These are phyloP conservation scores for Eutypa lata DNA, from an alignment of 2,329 filamentous ascomycete genomes.

Conservation along the genomic window DNA sequence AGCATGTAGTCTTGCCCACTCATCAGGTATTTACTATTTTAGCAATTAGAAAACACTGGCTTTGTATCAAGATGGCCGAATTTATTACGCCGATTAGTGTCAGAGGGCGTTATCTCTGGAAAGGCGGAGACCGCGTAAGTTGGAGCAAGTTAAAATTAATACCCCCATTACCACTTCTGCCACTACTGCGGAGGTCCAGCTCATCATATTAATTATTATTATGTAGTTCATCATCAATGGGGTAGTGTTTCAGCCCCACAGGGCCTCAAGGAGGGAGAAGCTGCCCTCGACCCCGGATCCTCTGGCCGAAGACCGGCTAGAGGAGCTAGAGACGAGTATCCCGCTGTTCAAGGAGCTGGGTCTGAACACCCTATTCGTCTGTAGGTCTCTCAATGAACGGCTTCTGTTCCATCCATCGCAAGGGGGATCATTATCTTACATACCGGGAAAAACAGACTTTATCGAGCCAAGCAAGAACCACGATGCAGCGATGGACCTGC, in stretches of 20 bases:
- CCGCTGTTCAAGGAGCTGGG: constrained; percentile 21
- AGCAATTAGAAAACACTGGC: too few species aligned
- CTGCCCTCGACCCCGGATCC: constrained; percentile 9
- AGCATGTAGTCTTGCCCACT: too few species aligned
- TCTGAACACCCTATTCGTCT: constrained; percentile 24
- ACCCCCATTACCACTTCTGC: too few species aligned
- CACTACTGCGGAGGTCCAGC: too few species aligned
- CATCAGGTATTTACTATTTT: too few species aligned
- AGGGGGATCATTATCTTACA: background rate
- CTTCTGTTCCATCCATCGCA: background rate
- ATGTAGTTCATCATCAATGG: constrained; percentile 21
- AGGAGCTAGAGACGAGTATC: constrained; percentile 17
- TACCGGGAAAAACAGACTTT: constrained; percentile 7
- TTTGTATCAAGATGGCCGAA: constrained; percentile 18
- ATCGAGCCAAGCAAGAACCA: constrained; percentile 16
- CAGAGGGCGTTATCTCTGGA: constrained; percentile 19
- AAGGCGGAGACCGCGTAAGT: constrained; percentile 15
- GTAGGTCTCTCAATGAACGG: constrained; percentile 12
- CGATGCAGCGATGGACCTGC: constrained; percentile 18
- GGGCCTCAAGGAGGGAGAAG: background rate
- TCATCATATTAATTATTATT: background rate
- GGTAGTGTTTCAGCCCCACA: constrained; percentile 15
- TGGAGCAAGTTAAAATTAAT: background rate
- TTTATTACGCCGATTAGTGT: constrained; percentile 12
- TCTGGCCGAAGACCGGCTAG: constrained; percentile 15